A percentile compares a stretch with the other conserved stretches of the same genome.
phyloP scores from a whole-genome alignment of 257 asterid species.

The Buddleja alternifolia region DNA sequence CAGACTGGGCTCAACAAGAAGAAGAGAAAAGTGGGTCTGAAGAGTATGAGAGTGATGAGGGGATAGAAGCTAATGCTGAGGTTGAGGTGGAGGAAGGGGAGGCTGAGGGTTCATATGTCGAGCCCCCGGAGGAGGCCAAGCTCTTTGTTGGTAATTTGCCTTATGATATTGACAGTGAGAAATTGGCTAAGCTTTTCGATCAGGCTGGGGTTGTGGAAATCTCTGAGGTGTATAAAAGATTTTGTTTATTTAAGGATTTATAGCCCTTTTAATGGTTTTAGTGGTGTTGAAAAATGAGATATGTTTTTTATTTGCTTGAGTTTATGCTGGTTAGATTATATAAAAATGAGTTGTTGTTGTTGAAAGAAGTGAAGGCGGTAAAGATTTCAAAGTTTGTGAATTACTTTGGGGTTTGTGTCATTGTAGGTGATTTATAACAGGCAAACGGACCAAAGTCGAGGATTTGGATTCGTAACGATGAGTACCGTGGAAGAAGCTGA shows the following conservation, averaged over 20 bases:
- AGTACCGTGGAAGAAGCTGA: conserved; percentile 86
- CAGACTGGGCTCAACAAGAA: conserved; percentile 48
- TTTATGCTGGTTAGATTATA: too few relatives aligned
- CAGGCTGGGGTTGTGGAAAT: conserved; percentile 85
- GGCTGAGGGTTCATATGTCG: conserved; percentile 37
- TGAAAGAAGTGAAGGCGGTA: background rate
- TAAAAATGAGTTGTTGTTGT: too few relatives aligned
- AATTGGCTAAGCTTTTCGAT: conserved; percentile 65
- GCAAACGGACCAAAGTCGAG: conserved; percentile 85
- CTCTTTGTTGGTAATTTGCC: conserved; percentile 84
- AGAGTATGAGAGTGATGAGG: conserved; percentile 18
- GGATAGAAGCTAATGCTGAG: conserved; percentile 12
- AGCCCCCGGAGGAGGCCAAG: conserved; percentile 82
- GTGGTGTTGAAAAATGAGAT: background rate
- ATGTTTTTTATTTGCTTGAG: background rate
- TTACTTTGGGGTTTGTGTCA: background rate
- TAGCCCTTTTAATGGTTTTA: background rate
- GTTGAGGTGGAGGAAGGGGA: conserved; percentile 20
- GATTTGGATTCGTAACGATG: conserved; percentile 91
- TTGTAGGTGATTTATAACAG: conserved; percentile 82
- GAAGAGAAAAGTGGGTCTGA: background rate
- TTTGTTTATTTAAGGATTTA: background rate
- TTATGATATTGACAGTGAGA: conserved; percentile 66
- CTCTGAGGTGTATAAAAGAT: conserved; percentile 71
- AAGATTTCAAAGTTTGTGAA: background rate